phyloP scores from a whole-genome alignment of 495 filamentous ascomycete species.

The Cercophora scortea region DNA sequence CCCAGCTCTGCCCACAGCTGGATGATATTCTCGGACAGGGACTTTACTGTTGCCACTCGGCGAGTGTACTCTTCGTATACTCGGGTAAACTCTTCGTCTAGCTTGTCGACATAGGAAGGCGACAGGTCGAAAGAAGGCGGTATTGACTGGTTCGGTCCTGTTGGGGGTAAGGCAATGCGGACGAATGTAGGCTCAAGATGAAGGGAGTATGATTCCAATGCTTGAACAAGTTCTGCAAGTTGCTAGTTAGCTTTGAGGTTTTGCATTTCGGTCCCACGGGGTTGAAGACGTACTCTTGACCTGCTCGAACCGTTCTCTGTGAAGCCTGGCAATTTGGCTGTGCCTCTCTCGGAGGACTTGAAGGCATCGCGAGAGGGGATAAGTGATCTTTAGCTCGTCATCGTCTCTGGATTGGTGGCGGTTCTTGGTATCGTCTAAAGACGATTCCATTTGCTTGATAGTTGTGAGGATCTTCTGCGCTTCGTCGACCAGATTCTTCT shows the following conservation, averaged over 20 bases:
- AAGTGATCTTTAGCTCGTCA: slow-evolving; percentile 64
- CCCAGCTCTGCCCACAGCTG: slow-evolving; percentile 93
- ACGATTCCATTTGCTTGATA: slow-evolving; percentile 89
- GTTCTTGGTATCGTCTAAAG: slow-evolving; percentile 64
- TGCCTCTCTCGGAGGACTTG: slow-evolving; percentile 78
- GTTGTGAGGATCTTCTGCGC: slow-evolving; percentile 75
- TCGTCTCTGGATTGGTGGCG: slow-evolving; percentile 39
- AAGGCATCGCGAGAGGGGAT: slow-evolving; percentile 72
- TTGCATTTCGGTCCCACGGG: neutral
- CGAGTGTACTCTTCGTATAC: slow-evolving; percentile 93
- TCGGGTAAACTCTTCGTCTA: slow-evolving; percentile 84
- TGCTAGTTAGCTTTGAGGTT: slow-evolving; percentile 7
- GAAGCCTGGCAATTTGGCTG: slow-evolving; percentile 64
- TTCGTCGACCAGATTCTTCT: slow-evolving; percentile 77
- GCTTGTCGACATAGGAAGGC: slow-evolving; percentile 71
- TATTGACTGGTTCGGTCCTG: slow-evolving; percentile 63
- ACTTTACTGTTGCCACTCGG: slow-evolving; percentile 66
- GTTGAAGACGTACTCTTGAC: slow-evolving; percentile 65
- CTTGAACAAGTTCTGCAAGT: slow-evolving; percentile 72
- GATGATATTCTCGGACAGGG: slow-evolving; percentile 75
- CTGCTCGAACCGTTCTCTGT: slow-evolving; percentile 85
- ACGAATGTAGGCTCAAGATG: slow-evolving; percentile 86
- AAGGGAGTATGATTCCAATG: slow-evolving; percentile 88
- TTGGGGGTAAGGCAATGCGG: slow-evolving; percentile 72
- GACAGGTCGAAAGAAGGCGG: slow-evolving; percentile 82